Conservation (phyloP, 257 asterid species). For the Ligustrum vulgare region DNA sequence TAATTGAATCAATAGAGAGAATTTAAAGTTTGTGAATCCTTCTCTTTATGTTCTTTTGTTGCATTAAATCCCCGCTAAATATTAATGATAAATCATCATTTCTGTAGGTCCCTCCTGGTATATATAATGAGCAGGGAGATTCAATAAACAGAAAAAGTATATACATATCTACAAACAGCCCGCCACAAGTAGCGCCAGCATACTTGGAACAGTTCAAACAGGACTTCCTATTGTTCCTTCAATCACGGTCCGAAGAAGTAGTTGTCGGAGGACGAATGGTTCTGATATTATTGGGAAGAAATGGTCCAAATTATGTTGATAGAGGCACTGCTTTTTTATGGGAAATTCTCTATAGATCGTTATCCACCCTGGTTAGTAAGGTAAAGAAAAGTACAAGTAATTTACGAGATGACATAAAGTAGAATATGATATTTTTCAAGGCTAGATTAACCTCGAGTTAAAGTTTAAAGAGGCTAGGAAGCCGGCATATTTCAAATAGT, state of each 20-base stretch:
- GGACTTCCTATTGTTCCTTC: constrained; percentile 66
- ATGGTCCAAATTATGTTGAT: constrained; percentile 47
- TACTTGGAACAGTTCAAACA: constrained; percentile 59
- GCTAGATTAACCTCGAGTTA: neutral
- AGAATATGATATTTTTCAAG: neutral
- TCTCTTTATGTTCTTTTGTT: neutral
- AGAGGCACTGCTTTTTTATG: constrained; percentile 69
- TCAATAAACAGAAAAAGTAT: constrained; percentile 67
- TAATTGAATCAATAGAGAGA: neutral
- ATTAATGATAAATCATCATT: neutral
- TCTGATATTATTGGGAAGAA: constrained; percentile 63
- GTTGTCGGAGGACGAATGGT: constrained; percentile 79
- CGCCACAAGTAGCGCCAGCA: constrained; percentile 47
- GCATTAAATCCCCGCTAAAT: neutral
- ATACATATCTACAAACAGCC: constrained; percentile 69
- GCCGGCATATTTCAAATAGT: too few species aligned
- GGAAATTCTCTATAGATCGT: constrained; percentile 66
- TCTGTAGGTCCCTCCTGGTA: constrained; percentile 58
- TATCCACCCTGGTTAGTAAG: constrained; percentile 51
- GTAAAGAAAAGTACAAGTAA: constrained; percentile 27
- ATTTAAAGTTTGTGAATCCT: neutral
- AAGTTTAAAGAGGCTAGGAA: neutral
- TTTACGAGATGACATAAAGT: neutral
- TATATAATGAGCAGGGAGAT: constrained; percentile 50
- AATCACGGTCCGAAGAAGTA: constrained; percentile 62